Conservation (phyloP, 2,329 filamentous ascomycete genomes). For the Pseudocercospora eumusae region DNA sequence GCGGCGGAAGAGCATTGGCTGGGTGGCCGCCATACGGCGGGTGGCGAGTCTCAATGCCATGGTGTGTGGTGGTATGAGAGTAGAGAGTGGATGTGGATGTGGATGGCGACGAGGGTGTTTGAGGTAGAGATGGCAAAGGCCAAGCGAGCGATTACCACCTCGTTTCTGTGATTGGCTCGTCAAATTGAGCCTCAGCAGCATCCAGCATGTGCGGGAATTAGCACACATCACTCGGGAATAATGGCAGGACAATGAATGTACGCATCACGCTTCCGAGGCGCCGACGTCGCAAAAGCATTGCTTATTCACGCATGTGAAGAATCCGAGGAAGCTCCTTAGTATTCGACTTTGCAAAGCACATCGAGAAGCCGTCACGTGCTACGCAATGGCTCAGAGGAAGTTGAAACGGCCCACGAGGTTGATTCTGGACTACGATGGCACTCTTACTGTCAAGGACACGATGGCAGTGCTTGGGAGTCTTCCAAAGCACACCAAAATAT, state of each 20-base stretch:
- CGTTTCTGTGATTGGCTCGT: background rate
- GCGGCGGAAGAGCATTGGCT: slow-evolving; percentile 37
- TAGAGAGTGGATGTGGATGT: slow-evolving; percentile 27
- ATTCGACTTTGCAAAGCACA: slow-evolving; percentile 4
- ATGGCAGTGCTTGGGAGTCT: slow-evolving; percentile 47
- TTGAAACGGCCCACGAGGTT: slow-evolving; percentile 27
- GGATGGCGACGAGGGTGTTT: slow-evolving; percentile 14
- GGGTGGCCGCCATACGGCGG: slow-evolving; percentile 39
- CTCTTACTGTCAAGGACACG: slow-evolving; percentile 49
- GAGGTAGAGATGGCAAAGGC: background rate
- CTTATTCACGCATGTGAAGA: slow-evolving; percentile 7
- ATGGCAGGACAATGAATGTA: background rate
- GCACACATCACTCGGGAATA: slow-evolving; percentile 2
- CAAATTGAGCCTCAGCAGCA: too few species aligned
- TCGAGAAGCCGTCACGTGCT: slow-evolving; percentile 6
- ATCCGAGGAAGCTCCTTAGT: background rate
- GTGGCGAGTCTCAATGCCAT: slow-evolving; percentile 43
- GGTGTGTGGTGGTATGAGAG: slow-evolving; percentile 26
- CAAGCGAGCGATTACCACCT: slow-evolving; percentile 3
- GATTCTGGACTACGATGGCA: slow-evolving; percentile 53
- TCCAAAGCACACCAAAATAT: slow-evolving; percentile 32
- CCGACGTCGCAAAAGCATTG: slow-evolving; percentile 1
- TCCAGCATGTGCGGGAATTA: background rate
- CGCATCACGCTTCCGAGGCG: background rate
- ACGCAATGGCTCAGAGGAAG: slow-evolving; percentile 19